Conservation (phyloP, 495 filamentous ascomycete genomes). For the Neurospora sp. region DNA sequence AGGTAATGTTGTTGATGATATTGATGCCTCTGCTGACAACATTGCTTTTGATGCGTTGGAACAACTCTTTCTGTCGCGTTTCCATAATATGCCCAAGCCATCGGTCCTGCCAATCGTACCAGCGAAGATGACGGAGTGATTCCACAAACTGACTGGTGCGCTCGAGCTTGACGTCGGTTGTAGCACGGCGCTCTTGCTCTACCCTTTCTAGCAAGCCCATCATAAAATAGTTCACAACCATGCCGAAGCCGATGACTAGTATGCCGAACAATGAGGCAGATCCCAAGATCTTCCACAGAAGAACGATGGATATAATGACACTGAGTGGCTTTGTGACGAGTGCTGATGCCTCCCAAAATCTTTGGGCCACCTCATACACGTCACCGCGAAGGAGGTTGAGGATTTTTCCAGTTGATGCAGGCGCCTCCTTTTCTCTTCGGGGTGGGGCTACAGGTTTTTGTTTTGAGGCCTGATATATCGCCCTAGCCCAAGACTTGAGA, state of each 20-base stretch:
- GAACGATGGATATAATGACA: conserved; percentile 52
- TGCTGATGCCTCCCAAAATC: conserved; percentile 68
- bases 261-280: conserved; percentile 70
- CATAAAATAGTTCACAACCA: conserved; percentile 52
- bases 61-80: conserved; percentile 55
- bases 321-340: conserved; percentile 60
- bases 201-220: conserved; percentile 50
- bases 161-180: conserved; percentile 64
- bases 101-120: conserved; percentile 77
- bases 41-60: conserved; percentile 52
- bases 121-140: conserved; percentile 73
- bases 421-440: conserved; percentile 22
- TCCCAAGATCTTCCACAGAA: conserved; percentile 68
- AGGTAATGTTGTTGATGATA: conserved; percentile 53
- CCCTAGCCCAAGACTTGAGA: conserved; percentile 6
- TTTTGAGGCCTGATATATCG: not conserved
- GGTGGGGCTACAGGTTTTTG: not conserved
- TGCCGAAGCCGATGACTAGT: conserved; percentile 51
- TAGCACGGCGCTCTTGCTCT: conserved; percentile 52
- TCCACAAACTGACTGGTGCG: conserved; percentile 72
- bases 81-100: conserved; percentile 69
- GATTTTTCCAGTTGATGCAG: conserved; percentile 74
- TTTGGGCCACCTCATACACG: conserved; percentile 72
- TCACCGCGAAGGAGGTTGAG: conserved; percentile 70
- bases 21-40: conserved; percentile 49